Conservation (phyloP, 2,329 filamentous ascomycete species). For the Salinomyces thailandicus region DNA sequence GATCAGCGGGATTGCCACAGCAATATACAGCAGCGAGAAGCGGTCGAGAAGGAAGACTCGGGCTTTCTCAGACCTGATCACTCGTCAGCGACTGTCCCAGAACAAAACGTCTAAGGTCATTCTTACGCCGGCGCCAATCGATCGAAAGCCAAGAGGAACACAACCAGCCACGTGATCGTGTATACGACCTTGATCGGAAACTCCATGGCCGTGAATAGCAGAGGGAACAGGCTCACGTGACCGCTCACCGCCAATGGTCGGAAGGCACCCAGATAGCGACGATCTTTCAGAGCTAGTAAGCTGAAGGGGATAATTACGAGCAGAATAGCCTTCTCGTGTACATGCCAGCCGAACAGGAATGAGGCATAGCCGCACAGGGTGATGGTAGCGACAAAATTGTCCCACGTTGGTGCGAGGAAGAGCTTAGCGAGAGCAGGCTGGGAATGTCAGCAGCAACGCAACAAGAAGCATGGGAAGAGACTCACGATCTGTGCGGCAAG, state of each 20-base stretch:
- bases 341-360: slow-evolving; percentile 96
- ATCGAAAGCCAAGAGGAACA: slow-evolving; percentile 81
- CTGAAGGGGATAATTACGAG: slow-evolving; percentile 93
- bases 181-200: slow-evolving; percentile 92
- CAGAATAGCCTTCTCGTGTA: slow-evolving; percentile 93
- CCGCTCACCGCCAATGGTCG: slow-evolving; percentile 83
- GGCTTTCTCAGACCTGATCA: slow-evolving; percentile 52
- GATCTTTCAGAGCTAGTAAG: slow-evolving; percentile 78
- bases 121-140: slow-evolving; percentile 66
- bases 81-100: slow-evolving; percentile 2
- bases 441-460: slow-evolving; percentile 6
- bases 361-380: slow-evolving; percentile 93
- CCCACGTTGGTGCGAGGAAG: slow-evolving; percentile 71
- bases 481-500: slow-evolving; percentile 64
- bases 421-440: slow-evolving; percentile 68
- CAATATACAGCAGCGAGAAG: slow-evolving; percentile 81
- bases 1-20: slow-evolving; percentile 78
- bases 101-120: neutral
- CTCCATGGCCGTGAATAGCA: slow-evolving; percentile 84
- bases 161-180: slow-evolving; percentile 80
- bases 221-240: slow-evolving; percentile 87
- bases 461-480: neutral
- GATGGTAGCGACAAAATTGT: slow-evolving; percentile 77
- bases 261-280: slow-evolving; percentile 84
- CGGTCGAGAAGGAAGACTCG: slow-evolving; percentile 85